Evolutionary conservation across 2,329 filamentous ascomycete species (phyloP).

Genomic region (Ceratocystis diversiconidia): DNA sequence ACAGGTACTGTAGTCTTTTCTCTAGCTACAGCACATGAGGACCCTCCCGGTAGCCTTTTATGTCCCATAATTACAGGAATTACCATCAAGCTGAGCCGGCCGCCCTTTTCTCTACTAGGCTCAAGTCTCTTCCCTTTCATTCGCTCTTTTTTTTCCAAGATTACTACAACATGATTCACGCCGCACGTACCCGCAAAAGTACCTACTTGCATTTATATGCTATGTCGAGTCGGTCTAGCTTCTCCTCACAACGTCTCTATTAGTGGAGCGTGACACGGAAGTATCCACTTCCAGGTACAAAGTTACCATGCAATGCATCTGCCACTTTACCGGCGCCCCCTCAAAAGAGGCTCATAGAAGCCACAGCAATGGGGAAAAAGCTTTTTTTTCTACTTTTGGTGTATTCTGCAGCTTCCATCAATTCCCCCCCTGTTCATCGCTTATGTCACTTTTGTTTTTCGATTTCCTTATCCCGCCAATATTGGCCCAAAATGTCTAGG

Average conservation of each 20-base stretch:
- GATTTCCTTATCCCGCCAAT: not conserved
- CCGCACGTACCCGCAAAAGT: not conserved
- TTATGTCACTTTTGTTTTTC: not conserved
- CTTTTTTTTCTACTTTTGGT: too few species aligned
- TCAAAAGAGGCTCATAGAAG: not conserved
- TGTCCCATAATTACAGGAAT: not conserved
- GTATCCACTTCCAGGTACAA: slow-evolving; percentile 4
- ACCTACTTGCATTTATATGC: not conserved
- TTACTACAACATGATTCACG: not conserved
- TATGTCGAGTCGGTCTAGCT: too few species aligned
- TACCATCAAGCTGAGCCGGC: not conserved
- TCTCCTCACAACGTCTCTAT: too few species aligned
- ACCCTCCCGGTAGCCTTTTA: not conserved
- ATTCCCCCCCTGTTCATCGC: not conserved
- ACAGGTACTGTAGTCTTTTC: not conserved
- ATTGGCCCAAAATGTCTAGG: not conserved
- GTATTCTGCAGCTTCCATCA: not conserved
- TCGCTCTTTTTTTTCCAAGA: not conserved
- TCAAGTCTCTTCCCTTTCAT: not conserved
- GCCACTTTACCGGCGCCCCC: not conserved
- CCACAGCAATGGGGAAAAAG: not conserved
- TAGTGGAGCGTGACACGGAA: slow-evolving; percentile 1
- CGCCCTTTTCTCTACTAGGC: not conserved
- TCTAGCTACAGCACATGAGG: not conserved
- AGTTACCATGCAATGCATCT: not conserved